Base-by-base conservation (phyloP, 768 basidiomycete species). In the Heimioporus sp. region DNA sequence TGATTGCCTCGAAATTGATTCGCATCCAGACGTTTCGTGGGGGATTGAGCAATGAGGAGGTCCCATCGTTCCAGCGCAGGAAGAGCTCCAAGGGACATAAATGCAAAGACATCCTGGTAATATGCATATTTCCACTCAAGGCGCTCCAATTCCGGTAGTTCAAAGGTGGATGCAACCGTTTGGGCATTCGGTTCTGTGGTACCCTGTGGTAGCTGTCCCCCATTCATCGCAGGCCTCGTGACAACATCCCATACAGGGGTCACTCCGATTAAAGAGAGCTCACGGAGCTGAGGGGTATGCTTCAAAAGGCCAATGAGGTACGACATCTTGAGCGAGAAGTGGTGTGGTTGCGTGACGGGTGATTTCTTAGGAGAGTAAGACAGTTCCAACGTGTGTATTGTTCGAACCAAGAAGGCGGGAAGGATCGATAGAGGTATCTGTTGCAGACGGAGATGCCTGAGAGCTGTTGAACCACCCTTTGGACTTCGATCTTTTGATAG, bases 81-180 rank as follows among this genome's bases (percentile, higher is more conserved):
- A 12, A 69, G 53, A 38, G 59, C 52, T 48, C 80, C 51, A 55
- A 78, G 69, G 19, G 74, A 72, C 53, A 81, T 61, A 41, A 82
- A 68, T 30, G 71, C 65, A 46, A 74, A 71, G 41, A 80, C 58
- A 44, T 77, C 78, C 35, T 60, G 65, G 42, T 72, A 62, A 45
- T 66, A 73, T 16, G 77, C 76, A 52, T 70, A 76, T 41, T 71
- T 76, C 78, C 79, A 81, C 31, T 77, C 74, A 40, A 82, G 59
- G n/a, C 56, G 63, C 46, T 69, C 76, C 50, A 82, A 61, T 49
- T 70, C 66, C 5, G 58, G 62, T 32, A 82, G 69, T 46, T 63
- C 64, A 46, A 76, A 55, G 28, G 70, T 57, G 30, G 54, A 44
- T 16, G 49, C 54, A 36, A 60, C 47, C 6, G 35, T 36, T n/a